phyloP scores from a whole-genome alignment of 208 protist species.

The Polymyxa betae region DNA sequence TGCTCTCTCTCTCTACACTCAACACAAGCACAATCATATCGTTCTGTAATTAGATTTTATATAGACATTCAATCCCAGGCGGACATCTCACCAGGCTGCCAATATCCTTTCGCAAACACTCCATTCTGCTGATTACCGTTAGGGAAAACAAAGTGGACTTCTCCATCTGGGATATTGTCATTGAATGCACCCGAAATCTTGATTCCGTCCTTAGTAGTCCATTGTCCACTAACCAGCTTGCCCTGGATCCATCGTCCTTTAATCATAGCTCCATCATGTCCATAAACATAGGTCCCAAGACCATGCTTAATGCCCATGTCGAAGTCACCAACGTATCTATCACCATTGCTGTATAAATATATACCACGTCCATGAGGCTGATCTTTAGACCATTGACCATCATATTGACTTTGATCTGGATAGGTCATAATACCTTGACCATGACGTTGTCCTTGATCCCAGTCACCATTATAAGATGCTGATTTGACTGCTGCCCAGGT shows the following conservation, averaged over 20 bases:
- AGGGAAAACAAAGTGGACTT: conserved; percentile 49
- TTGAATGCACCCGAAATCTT: conserved; percentile 37
- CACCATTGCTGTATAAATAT: conserved; percentile 55
- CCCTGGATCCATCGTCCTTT: conserved; percentile 6
- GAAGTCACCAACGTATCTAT: conserved; percentile 53
- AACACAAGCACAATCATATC: no score
- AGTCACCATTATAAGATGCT: conserved; percentile 57
- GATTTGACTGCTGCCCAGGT: neutral
- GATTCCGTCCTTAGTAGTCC: conserved; percentile 26
- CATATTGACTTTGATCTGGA: conserved; percentile 55
- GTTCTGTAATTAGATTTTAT: no score
- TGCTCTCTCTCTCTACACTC: no score
- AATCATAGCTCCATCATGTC: conserved; percentile 33
- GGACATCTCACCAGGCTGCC: neutral
- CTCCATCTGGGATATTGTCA: conserved; percentile 36
- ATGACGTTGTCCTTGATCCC: neutral
- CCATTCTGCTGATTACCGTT: conserved; percentile 54
- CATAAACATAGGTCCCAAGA: conserved; percentile 35
- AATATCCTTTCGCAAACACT: conserved; percentile 8
- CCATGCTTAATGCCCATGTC: conserved; percentile 44
- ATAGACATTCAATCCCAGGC: neutral
- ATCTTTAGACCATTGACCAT: conserved; percentile 61
- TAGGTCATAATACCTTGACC: conserved; percentile 55
- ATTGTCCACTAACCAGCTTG: conserved; percentile 40
- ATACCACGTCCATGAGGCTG: conserved; percentile 54